Percentiles rank a stretch among this genome's conserved stretches.
phyloP scores from a whole-genome alignment of 495 filamentous ascomycete genomes.

The Aspergillus biplanus region DNA sequence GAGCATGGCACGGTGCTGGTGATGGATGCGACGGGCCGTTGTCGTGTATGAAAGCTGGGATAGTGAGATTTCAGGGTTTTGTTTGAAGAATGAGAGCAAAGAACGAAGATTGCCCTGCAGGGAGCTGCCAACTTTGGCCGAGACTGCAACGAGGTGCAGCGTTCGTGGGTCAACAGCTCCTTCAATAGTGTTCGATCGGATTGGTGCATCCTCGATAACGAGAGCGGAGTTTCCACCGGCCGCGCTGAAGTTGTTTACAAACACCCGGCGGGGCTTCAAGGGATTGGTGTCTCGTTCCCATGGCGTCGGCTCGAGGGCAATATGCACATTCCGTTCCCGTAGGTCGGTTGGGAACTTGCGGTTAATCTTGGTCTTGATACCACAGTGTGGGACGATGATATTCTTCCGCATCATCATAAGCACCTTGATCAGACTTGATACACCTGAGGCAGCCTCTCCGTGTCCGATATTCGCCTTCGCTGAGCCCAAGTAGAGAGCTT shows the following conservation, averaged over 20 bases:
- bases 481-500: conserved; percentile 79
- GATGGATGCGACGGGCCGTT: conserved; percentile 20
- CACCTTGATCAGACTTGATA: conserved; percentile 81
- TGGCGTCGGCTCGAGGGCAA: conserved; percentile 18
- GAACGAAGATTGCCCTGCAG: background rate
- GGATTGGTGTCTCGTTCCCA: background rate
- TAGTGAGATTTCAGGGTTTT: background rate
- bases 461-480: conserved; percentile 91
- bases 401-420: conserved; percentile 86
- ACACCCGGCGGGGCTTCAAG: conserved; percentile 18
- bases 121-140: background rate
- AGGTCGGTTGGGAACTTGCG: conserved; percentile 39
- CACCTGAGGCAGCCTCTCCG: conserved; percentile 84
- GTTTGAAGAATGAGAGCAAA: too few species aligned
- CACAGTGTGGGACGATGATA: conserved; percentile 80
- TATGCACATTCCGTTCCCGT: conserved; percentile 32
- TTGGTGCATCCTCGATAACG: conserved; percentile 41
- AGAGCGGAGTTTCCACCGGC: conserved; percentile 48
- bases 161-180: background rate
- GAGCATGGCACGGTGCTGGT: conserved; percentile 8
- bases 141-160: background rate
- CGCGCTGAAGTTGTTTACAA: conserved; percentile 46
- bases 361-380: conserved; percentile 70
- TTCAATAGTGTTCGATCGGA: background rate
- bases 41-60: conserved; percentile 34